phyloP scores from a whole-genome alignment of 2,329 filamentous ascomycete species.

The Aureobasidium sp. region DNA sequence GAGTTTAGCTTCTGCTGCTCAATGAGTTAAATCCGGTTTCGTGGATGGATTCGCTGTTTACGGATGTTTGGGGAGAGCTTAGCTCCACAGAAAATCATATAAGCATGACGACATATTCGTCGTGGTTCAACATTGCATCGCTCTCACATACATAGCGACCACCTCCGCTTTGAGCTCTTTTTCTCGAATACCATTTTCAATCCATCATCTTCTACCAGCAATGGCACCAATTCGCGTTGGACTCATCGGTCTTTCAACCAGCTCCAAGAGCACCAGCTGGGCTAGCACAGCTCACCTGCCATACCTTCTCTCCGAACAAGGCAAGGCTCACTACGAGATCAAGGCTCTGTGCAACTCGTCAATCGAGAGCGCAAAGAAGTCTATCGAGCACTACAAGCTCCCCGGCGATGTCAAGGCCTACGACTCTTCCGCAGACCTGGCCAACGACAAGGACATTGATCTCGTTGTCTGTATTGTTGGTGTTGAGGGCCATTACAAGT shows the following conservation, averaged over 20 bases:
- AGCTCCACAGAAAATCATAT: not conserved
- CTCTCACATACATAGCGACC: not conserved
- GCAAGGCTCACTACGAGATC: slow-evolving; percentile 36
- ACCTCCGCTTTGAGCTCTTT: not conserved
- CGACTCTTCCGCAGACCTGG: slow-evolving; percentile 37
- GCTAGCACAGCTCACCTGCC: slow-evolving; percentile 52
- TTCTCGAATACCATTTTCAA: not conserved
- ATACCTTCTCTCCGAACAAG: slow-evolving; percentile 40
- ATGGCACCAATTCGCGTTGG: slow-evolving; percentile 45
- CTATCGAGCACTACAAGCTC: slow-evolving; percentile 37
- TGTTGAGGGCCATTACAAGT: slow-evolving; percentile 37
- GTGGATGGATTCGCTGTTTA: not conserved
- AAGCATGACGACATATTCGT: not conserved
- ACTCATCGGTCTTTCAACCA: slow-evolving; percentile 51
- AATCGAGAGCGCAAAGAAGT: slow-evolving; percentile 35
- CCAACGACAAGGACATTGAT: slow-evolving; percentile 41
- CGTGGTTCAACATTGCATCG: not conserved
- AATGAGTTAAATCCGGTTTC: no score
- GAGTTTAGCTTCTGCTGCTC: no score
- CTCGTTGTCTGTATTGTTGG: slow-evolving; percentile 41
- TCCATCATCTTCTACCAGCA: not conserved
- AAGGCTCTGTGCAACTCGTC: slow-evolving; percentile 46
- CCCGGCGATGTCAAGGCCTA: slow-evolving; percentile 37
- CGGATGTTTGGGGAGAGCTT: not conserved
- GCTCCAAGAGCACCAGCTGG: slow-evolving; percentile 40